Base-by-base conservation (phyloP, 2,329 filamentous ascomycete species). In the Parastagonospora nodorum region DNA sequence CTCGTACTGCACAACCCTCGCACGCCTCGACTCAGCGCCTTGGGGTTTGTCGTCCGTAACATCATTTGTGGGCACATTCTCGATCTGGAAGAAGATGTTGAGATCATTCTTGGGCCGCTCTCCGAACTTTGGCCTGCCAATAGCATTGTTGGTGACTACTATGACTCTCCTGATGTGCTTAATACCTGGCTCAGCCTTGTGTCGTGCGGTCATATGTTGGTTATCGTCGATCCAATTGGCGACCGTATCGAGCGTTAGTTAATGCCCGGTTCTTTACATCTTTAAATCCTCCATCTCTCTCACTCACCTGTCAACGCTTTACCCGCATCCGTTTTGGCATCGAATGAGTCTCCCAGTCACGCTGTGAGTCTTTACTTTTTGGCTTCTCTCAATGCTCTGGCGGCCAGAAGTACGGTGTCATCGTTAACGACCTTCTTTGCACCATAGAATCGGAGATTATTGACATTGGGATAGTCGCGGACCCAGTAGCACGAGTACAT, bases 401-500 rank as follows among this genome's bases (percentile, higher is more conserved):
- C 46, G 1, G 59, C 53, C 1, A 68, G 42, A 1, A 43, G 28
- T 12, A 42, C 33, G 2, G 64, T 67, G 0, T 56, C 48, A 0
- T 49, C 36, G 12, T 68, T 66, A 11, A 56, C 28, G 11, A 67
- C 33, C 2, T 52, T 37, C 6, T 58, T 14, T 7, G 51, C 57
- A 16, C 35, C 53, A 19, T 66, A 66, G 14, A 59, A 42, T 4
- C 48, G 51, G 8, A 66, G 47, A 8, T 60, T 64, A n/a, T 46
- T 57, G 31, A 66, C 5, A 24, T 65, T 40, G 0, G 36, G 29
- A 14, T 66, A 63, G 2, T 53, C 47, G 1, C 50, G 48, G 12
- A 41, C n/a, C 60, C 64, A 68, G 31, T 53, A 58, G 3, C 42
- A 53, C 65, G 64, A 68, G 29, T 63, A 51, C 16, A 67, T 29